A percentile compares a stretch with the other conserved stretches of the same genome.
These are phyloP conservation scores for Aspergillus steynii DNA, from an alignment of 495 filamentous ascomycete species.

Conservation along the genomic window DNA sequence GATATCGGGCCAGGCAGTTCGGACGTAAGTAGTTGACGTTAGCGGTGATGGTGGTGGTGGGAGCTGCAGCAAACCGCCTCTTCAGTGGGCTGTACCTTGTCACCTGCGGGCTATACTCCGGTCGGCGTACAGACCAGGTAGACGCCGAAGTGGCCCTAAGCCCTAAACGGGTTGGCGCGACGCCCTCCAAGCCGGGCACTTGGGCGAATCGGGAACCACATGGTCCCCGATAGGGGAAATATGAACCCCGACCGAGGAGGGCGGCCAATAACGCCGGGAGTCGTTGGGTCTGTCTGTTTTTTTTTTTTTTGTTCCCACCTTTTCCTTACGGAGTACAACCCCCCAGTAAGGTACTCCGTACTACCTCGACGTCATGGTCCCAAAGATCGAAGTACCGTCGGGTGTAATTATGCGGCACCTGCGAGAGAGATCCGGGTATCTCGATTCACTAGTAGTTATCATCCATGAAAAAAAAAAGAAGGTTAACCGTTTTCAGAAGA, in stretches of 20 bases:
- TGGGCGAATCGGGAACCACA: slow-evolving; percentile 26
- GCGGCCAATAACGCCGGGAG: slow-evolving; percentile 15
- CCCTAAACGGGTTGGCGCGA: slow-evolving; percentile 9
- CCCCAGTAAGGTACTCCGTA: neutral
- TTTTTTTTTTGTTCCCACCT: neutral
- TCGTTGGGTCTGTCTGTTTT: neutral
- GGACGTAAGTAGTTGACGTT: too few relatives aligned
- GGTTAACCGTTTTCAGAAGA: slow-evolving; percentile 13
- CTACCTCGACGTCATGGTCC: slow-evolving; percentile 9
- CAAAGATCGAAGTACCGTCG: slow-evolving; percentile 9
- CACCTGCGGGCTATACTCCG: neutral
- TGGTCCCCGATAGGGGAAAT: slow-evolving; percentile 21
- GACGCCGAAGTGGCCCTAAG: slow-evolving; percentile 9
- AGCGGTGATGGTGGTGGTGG: neutral
- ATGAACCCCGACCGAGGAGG: slow-evolving; percentile 22
- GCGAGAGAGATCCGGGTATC: slow-evolving; percentile 6
- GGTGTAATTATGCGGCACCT: neutral
- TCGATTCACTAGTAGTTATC: neutral
- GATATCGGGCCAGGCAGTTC: too few relatives aligned
- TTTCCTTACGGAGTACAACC: neutral
- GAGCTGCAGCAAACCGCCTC: slow-evolving; percentile 6
- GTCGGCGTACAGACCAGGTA: neutral
- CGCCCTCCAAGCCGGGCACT: slow-evolving; percentile 9
- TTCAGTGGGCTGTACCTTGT: slow-evolving; percentile 1
- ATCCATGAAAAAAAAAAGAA: neutral